Base-by-base conservation (phyloP, 805 yeast genomes). In the Yamadazyma tumulicola region DNA sequence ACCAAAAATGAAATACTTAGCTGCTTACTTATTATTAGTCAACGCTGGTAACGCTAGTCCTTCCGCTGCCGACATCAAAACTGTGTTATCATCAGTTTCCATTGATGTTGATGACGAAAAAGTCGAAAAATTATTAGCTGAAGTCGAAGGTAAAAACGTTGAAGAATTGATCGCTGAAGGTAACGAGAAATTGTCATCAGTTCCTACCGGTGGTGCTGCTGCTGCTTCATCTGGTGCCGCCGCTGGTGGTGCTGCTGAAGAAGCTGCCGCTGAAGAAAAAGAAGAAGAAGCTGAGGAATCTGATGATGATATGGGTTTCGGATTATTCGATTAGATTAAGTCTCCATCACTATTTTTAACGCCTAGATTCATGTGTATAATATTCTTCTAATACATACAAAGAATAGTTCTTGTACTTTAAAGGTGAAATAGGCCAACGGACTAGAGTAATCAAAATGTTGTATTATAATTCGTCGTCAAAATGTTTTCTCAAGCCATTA, bases 191-290 rank as follows among this genome's bases (percentile, higher is more conserved):
- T 85, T 93, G 67, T 94, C 97, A 55, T 81, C 97, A 54, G 94
- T 91, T 52, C 97, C 97, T 72, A 59, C 96, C 61, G 97, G 96
- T 69, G 97, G 95, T 74, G 93, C 96, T 68, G 95, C 93, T 69
- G 78, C 87, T 60, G 72, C 93, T 54, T 69, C 83, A 55, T 73
- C 78, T 61, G 77, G 74, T 60, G 77, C 76, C 60, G 81, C 84
- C 52, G 77, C 82, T 56, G 81, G 81, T 57, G 81, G 75, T 59
- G 85, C 69, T 65, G 84, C 75, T 51, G 87, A 72, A 48, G 93
- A 69, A 40, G 95, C 68, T 42, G 93, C 65, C 42, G 93, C 69
- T 54, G 85, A 65, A 51, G 81, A 70, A 57, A 87, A 74, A 57
- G 89, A 70, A 54, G 81, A 60, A 51, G 81, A 60, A 52, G 87